phyloP scores from a whole-genome alignment of 768 basidiomycete genomes.

The Termitomyces sp. region DNA sequence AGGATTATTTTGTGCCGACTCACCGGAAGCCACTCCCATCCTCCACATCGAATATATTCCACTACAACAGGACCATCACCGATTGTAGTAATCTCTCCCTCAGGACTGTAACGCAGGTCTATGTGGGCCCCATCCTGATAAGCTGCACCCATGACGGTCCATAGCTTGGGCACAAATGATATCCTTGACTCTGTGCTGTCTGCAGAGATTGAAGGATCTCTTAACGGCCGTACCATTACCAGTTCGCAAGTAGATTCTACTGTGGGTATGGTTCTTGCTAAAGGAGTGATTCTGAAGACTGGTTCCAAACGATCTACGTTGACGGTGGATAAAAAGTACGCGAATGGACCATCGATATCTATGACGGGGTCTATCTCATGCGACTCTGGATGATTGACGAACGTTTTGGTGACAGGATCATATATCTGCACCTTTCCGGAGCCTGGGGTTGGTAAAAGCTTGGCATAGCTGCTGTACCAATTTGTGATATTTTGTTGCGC shows the following conservation, averaged over 20 bases:
- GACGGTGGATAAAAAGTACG: constrained; percentile 79
- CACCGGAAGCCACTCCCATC: constrained; percentile 88
- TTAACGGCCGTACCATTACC: constrained; percentile 68
- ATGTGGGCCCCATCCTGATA: constrained; percentile 77
- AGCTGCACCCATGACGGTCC: constrained; percentile 57
- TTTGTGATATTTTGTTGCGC: constrained; percentile 69
- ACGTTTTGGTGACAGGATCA: constrained; percentile 44
- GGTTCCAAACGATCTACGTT: constrained; percentile 88
- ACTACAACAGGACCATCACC: constrained; percentile 54
- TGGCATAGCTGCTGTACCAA: constrained; percentile 64
- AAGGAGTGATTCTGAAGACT: constrained; percentile 72
- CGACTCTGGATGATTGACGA: constrained; percentile 38
- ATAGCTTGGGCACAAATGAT: constrained; percentile 50
- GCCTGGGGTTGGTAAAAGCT: constrained; percentile 45
- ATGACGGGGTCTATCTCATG: constrained; percentile 31
- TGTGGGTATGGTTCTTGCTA: constrained; percentile 43
- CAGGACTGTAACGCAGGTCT: constrained; percentile 47
- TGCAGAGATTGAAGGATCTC: constrained; percentile 42
- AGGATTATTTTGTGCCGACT: neutral
- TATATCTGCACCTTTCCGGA: constrained; percentile 52
- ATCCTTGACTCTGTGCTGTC: constrained; percentile 42
- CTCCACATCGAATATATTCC: constrained; percentile 74
- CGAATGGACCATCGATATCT: constrained; percentile 71
- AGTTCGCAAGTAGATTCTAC: constrained; percentile 59
- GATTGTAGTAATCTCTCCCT: constrained; percentile 37